Percentiles rank a stretch among this genome's conserved stretches.
phyloP scores from a whole-genome alignment of 139 green algal genomes.

The Nannochloris sp. region DNA sequence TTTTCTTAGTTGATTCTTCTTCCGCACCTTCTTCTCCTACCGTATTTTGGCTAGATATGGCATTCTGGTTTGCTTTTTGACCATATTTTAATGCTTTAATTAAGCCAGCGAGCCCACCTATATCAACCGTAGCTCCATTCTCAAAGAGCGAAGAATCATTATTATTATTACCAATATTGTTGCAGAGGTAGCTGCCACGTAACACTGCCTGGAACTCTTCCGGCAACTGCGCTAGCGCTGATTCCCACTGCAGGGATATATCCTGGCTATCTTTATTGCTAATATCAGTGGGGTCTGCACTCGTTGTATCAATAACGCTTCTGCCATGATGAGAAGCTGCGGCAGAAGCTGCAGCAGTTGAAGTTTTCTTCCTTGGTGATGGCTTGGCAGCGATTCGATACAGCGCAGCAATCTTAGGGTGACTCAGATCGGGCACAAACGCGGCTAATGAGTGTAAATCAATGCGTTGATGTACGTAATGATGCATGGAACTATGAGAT shows the following conservation, averaged over 20 bases:
- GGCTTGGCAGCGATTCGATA: neutral
- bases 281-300: too few species aligned
- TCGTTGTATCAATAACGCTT: neutral
- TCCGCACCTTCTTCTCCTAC: neutral
- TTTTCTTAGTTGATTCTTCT: neutral
- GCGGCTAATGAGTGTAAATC: neutral
- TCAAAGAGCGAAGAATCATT: neutral
- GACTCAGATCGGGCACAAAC: neutral
- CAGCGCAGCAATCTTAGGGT: neutral
- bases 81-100: neutral
- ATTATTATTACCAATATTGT: too few species aligned
- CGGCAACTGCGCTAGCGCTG: neutral
- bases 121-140: neutral
- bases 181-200: too few species aligned
- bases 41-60: too few species aligned
- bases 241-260: too few species aligned
- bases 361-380: neutral
- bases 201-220: too few species aligned
- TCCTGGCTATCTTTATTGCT: too few species aligned
- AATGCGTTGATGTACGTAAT: neutral
- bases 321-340: neutral
- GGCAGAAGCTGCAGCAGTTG: neutral
- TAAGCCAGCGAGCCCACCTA: neutral
- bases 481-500: neutral
- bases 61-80: too few species aligned